phyloP scores from a whole-genome alignment of 1,284 basidiomycete genomes.

The Ceratobasidium papillatum region DNA sequence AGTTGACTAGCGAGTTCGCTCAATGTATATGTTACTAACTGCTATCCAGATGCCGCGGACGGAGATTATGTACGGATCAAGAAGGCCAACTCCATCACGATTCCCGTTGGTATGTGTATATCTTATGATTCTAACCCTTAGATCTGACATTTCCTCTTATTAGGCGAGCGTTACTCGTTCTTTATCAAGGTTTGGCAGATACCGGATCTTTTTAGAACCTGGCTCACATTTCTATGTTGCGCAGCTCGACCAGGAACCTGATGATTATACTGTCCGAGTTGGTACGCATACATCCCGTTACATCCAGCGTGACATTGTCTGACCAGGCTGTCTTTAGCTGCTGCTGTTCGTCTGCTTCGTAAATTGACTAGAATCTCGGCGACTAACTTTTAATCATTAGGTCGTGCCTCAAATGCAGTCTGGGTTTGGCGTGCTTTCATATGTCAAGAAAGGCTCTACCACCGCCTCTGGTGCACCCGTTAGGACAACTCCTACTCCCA shows the following conservation, averaged over 20 bases:
- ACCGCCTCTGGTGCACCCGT: conserved; percentile 13
- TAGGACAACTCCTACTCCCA: not conserved
- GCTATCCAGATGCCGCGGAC: conserved; percentile 6
- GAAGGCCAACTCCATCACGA: conserved; percentile 7
- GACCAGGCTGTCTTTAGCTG: not conserved
- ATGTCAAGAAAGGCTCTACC: not conserved
- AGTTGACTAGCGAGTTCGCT: not conserved
- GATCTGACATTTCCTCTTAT: not conserved
- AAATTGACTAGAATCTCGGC: too few relatives aligned
- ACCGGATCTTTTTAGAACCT: too few relatives aligned
- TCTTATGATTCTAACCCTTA: too few relatives aligned
- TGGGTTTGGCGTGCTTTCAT: not conserved
- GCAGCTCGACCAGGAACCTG: conserved; percentile 6
- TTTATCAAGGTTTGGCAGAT: conserved; percentile 1
- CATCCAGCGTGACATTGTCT: too few relatives aligned
- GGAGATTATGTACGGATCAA: conserved; percentile 19
- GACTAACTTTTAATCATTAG: not conserved
- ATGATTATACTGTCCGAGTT: conserved; percentile 24
- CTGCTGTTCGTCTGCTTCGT: conserved; percentile 1
- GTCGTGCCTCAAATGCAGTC: conserved; percentile 20
- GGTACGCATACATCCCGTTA: not conserved
- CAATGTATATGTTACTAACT: not conserved
- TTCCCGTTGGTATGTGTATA: conserved; percentile 5
- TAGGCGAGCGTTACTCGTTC: conserved; percentile 31
- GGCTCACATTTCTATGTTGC: not conserved